Percentiles rank a stretch among this genome's conserved stretches.
phyloP scores from a whole-genome alignment of 345 rosid genomes.

The Salix koriyanagi region DNA sequence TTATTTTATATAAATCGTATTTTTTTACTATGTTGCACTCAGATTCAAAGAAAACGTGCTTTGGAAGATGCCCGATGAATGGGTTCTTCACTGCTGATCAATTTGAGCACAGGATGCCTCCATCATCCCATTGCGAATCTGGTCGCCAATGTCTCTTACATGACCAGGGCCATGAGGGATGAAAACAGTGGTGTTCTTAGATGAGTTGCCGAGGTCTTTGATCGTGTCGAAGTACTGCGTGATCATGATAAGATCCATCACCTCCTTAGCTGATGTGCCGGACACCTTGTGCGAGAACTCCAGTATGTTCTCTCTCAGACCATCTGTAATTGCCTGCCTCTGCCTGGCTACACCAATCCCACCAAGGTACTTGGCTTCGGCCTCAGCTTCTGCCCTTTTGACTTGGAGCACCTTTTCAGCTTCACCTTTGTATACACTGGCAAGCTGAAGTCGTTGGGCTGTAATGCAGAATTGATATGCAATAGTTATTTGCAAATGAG shows the following conservation, averaged over 20 bases:
- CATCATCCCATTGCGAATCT: conserved; percentile 87
- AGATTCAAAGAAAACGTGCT: background rate
- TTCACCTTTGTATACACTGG: conserved; percentile 98
- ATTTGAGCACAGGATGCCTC: conserved; percentile 64
- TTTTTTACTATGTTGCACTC: background rate
- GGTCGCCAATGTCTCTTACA: conserved; percentile 77
- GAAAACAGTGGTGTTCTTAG: conserved; percentile 90
- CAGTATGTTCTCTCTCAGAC: conserved; percentile 89
- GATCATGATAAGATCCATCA: conserved; percentile 96
- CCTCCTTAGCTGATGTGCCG: conserved; percentile 90
- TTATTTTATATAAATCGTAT: background rate
- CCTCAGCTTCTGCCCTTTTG: conserved; percentile 92
- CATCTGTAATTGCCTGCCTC: conserved; percentile 96
- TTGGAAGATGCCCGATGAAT: background rate
- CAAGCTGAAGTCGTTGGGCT: conserved; percentile 99
- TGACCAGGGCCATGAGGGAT: conserved; percentile 98
- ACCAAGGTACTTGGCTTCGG: conserved; percentile 91
- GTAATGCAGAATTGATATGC: conserved; percentile 20
- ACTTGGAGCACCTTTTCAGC: conserved; percentile 88
- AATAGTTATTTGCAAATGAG: background rate
- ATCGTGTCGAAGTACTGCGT: conserved; percentile 96
- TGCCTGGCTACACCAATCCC: conserved; percentile 98
- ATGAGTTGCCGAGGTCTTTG: conserved; percentile 84
- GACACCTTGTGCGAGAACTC: conserved; percentile 86
- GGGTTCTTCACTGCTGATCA: conserved; percentile 14